Evolutionary conservation across 805 yeast genomes (phyloP).

Genomic region (Cephaloascus fragrans): DNA sequence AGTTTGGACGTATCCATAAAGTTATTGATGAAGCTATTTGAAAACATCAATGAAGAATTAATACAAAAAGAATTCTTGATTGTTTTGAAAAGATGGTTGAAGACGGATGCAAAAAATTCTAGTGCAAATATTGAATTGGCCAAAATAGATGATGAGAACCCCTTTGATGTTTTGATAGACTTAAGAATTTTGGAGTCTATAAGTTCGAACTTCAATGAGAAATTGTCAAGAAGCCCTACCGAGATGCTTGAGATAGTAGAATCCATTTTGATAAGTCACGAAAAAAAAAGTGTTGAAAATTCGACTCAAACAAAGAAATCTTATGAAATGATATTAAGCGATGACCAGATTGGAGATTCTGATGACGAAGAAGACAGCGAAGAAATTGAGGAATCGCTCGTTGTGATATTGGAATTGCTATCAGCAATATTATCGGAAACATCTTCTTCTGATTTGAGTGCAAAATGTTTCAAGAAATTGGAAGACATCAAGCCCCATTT

Average conservation of each 20-base stretch:
- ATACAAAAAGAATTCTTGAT: constrained; percentile 37
- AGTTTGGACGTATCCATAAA: constrained; percentile 34
- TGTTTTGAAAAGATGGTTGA: constrained; percentile 55
- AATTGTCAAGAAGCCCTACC: constrained; percentile 42
- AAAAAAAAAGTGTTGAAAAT: constrained; percentile 10
- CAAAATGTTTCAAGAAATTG: constrained; percentile 4
- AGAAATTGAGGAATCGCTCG: constrained; percentile 18
- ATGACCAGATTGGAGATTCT: constrained; percentile 18
- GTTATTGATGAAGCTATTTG: constrained; percentile 31
- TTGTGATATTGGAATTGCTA: constrained; percentile 22
- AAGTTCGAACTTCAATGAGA: constrained; percentile 47
- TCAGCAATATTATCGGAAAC: constrained; percentile 26
- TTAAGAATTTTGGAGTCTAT: constrained; percentile 56
- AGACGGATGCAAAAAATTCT: constrained; percentile 4
- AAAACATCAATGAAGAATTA: constrained; percentile 36
- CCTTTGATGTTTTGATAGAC: constrained; percentile 48
- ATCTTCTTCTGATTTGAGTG: constrained; percentile 14
- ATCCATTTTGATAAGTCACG: constrained; percentile 20
- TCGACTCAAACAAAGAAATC: not conserved
- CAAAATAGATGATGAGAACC: constrained; percentile 25
- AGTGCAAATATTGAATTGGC: constrained; percentile 6
- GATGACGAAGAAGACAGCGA: constrained; percentile 23
- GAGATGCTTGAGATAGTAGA: constrained; percentile 45
- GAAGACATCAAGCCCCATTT: constrained; percentile 6
- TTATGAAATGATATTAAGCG: constrained; percentile 1